A percentile compares a stretch with the other conserved stretches of the same genome.
These are phyloP conservation scores for Maudiozyma humilis DNA, from an alignment of 1,139 yeast genomes.

Conservation along the genomic window DNA sequence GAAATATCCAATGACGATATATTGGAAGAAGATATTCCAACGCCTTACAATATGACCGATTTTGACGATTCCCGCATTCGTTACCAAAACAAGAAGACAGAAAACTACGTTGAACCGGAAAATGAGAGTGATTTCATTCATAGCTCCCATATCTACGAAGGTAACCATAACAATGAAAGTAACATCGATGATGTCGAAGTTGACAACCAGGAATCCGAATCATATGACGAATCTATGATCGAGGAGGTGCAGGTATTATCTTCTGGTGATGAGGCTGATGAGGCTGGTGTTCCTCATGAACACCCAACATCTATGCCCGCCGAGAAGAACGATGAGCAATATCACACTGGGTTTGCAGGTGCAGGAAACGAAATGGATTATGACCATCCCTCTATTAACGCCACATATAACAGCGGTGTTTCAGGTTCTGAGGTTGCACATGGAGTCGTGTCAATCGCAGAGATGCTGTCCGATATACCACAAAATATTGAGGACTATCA, in stretches of 20 bases:
- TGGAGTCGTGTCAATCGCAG: not conserved
- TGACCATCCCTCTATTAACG: not conserved
- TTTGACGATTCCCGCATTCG: not conserved
- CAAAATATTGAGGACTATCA: not conserved
- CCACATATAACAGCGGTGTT: not conserved
- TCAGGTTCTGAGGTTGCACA: not conserved
- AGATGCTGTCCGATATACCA: slow-evolving; percentile 1
- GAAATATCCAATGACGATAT: not conserved
- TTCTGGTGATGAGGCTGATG: too few species aligned
- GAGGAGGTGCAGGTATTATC: too few species aligned
- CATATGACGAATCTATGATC: too few species aligned
- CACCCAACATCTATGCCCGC: too few species aligned
- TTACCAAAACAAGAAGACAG: not conserved
- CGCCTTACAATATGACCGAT: not conserved
- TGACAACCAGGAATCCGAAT: too few species aligned
- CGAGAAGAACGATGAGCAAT: not conserved
- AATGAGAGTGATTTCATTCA: too few species aligned
- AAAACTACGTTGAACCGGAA: too few species aligned
- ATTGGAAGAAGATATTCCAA: not conserved
- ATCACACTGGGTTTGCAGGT: too few species aligned
- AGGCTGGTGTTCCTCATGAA: too few species aligned
- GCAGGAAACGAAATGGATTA: slow-evolving; percentile 4
- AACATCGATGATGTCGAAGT: too few species aligned
- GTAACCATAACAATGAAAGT: too few species aligned
- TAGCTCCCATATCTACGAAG: too few species aligned